Percentiles rank a stretch among this genome's conserved stretches.
Evolutionary conservation across 805 yeast species (phyloP).

Genomic region (Wickerhamomyces xylosicus): DNA sequence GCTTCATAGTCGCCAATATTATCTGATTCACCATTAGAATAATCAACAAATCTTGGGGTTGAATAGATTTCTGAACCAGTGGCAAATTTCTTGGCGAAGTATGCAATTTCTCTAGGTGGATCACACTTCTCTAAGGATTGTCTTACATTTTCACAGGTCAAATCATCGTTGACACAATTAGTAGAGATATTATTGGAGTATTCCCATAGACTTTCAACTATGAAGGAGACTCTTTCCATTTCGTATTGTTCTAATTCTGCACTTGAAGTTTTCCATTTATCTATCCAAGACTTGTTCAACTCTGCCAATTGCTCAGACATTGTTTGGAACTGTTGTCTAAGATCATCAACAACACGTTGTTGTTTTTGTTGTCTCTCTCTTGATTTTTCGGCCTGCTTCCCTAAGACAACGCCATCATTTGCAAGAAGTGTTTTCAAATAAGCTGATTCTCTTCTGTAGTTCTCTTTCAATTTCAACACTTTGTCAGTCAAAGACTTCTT

Average conservation of each 20-base stretch:
- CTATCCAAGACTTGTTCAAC: slow-evolving; percentile 50
- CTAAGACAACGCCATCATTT: slow-evolving; percentile 58
- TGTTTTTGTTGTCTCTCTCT: slow-evolving; percentile 44
- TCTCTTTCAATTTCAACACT: slow-evolving; percentile 29
- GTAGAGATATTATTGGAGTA: slow-evolving; percentile 67
- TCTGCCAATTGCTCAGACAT: slow-evolving; percentile 43
- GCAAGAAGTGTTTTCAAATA: slow-evolving; percentile 50
- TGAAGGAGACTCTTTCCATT: slow-evolving; percentile 57
- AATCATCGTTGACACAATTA: slow-evolving; percentile 71
- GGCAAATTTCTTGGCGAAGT: slow-evolving; percentile 42
- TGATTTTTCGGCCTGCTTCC: slow-evolving; percentile 57
- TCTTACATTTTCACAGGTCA: slow-evolving; percentile 63
- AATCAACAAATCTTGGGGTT: slow-evolving; percentile 59
- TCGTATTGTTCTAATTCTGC: slow-evolving; percentile 59
- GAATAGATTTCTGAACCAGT: slow-evolving; percentile 56
- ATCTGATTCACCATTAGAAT: slow-evolving; percentile 29
- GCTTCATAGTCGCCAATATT: slow-evolving; percentile 30
- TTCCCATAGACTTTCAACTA: slow-evolving; percentile 68
- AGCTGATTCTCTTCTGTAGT: slow-evolving; percentile 48
- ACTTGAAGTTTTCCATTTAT: slow-evolving; percentile 62
- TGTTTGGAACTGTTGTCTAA: slow-evolving; percentile 47
- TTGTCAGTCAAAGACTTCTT: slow-evolving; percentile 28
- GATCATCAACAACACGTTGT: slow-evolving; percentile 28
- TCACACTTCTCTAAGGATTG: slow-evolving; percentile 58
- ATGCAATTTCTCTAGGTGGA: slow-evolving; percentile 44